These are phyloP conservation scores for Phialophora tarda DNA, from an alignment of 2,329 filamentous ascomycete genomes.

Conservation along the genomic window DNA sequence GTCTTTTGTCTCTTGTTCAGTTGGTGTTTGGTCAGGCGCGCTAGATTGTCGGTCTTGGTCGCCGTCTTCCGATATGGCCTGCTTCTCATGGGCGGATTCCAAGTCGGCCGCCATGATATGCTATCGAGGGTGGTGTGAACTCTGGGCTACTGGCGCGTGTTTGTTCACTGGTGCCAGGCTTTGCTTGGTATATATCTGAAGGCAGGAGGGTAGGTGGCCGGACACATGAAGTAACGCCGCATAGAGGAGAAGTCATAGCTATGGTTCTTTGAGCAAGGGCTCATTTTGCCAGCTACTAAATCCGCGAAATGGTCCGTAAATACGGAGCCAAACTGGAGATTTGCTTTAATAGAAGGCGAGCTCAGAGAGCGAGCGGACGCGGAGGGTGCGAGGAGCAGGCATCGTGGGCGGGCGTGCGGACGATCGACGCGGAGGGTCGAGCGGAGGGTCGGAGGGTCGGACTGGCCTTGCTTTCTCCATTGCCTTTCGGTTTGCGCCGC, in stretches of 20 bases:
- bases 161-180: conserved; percentile 33
- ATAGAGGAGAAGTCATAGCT: not conserved
- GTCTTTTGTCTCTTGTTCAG: conserved; percentile 39
- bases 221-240: conserved; percentile 15
- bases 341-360: not conserved
- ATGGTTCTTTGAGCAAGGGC: not conserved
- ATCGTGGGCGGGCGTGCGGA: not conserved
- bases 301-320: not conserved
- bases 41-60: conserved; percentile 36
- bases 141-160: conserved; percentile 28
- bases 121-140: conserved; percentile 29
- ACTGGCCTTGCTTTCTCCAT: not conserved
- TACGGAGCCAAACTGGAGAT: not conserved
- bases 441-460: not conserved
- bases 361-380: too few relatives aligned
- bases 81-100: conserved; percentile 4
- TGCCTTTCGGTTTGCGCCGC: not conserved
- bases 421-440: not conserved
- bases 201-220: not conserved
- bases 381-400: not conserved
- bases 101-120: not conserved
- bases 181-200: conserved; percentile 37
- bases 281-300: not conserved
- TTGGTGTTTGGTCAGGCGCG: conserved; percentile 38
- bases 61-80: not conserved